Conservation (phyloP, 345 rosid species). For the Brassica nigra region DNA sequence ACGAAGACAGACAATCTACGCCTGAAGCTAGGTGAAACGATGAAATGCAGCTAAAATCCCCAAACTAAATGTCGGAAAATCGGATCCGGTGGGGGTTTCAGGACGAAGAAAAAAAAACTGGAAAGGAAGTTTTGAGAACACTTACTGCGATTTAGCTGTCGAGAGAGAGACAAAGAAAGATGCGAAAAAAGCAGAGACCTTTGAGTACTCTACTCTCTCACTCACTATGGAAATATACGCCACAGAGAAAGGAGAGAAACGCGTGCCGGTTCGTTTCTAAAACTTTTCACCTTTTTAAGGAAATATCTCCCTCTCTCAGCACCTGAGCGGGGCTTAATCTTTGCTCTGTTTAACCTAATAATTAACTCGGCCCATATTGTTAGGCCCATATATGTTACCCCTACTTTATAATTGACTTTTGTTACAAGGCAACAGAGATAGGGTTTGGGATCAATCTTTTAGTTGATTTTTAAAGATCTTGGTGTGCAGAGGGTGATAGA, state of each 20-base stretch:
- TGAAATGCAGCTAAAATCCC: slow-evolving; percentile 26
- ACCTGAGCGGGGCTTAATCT: slow-evolving; percentile 11
- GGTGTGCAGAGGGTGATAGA: neutral
- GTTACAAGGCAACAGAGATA: neutral
- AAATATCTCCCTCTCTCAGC: neutral
- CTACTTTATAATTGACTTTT: neutral
- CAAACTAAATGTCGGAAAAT: neutral
- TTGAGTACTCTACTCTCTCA: neutral
- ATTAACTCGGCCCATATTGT: neutral
- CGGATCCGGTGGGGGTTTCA: slow-evolving; percentile 1
- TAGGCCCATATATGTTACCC: neutral
- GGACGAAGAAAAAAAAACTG: neutral
- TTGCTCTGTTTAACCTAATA: neutral
- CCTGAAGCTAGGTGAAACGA: neutral
- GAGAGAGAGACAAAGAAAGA: neutral
- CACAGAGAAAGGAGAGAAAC: neutral
- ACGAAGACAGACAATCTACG: neutral
- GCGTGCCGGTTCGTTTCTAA: slow-evolving; percentile 17
- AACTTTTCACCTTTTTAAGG: neutral
- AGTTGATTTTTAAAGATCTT: neutral
- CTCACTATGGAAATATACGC: slow-evolving; percentile 27
- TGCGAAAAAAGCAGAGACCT: neutral
- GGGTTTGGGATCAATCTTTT: neutral
- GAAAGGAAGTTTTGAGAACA: neutral
- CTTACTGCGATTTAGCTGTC: neutral